Evolutionary conservation across 495 filamentous ascomycete genomes (phyloP).

Genomic region (Amniculicola lignicola): DNA sequence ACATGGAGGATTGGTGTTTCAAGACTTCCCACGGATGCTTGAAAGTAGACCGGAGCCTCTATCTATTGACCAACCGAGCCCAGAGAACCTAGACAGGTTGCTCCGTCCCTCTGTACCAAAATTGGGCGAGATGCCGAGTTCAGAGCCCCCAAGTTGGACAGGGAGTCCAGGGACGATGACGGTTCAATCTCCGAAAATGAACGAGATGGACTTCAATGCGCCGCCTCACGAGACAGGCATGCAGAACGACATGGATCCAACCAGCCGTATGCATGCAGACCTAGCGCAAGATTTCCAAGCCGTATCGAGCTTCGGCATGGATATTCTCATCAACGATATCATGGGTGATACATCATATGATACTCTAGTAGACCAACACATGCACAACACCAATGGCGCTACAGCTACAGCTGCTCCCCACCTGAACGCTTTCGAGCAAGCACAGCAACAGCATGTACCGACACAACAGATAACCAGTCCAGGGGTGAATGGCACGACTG

Average conservation of each 20-base stretch:
- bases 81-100: conserved; percentile 20
- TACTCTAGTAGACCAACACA: neutral
- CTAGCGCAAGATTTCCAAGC: conserved; percentile 11
- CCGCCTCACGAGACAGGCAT: neutral
- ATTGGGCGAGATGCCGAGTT: conserved; percentile 21
- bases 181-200: neutral
- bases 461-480: neutral
- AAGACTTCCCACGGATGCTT: neutral
- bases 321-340: conserved; percentile 11
- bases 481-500: neutral
- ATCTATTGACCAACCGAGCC: conserved; percentile 6
- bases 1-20: conserved; percentile 8
- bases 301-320: conserved; percentile 8
- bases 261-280: neutral
- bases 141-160: conserved; percentile 18
- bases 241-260: neutral
- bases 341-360: conserved; percentile 1
- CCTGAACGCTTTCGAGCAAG: neutral
- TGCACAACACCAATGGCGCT: neutral
- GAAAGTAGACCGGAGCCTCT: neutral
- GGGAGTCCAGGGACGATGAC: conserved; percentile 5
- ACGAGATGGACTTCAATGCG: neutral
- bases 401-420: neutral
- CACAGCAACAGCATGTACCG: neutral
- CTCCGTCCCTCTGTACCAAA: conserved; percentile 12